These are phyloP conservation scores for Heterobasidion annosum DNA, from an alignment of 1,284 basidiomycete genomes.

Conservation along the genomic window DNA sequence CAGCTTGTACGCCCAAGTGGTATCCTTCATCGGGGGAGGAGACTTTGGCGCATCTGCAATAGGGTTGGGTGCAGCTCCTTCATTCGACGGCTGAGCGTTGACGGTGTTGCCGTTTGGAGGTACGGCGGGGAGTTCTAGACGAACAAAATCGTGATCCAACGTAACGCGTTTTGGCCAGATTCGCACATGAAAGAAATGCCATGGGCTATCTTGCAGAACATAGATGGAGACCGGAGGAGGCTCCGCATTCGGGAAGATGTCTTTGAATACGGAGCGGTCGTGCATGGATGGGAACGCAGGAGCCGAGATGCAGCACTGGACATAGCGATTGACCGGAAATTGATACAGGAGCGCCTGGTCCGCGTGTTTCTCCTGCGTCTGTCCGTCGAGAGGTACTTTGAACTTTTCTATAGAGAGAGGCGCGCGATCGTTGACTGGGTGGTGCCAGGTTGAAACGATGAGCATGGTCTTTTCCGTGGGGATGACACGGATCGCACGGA, in stretches of 20 bases:
- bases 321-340: background rate
- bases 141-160: background rate
- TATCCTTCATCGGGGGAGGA: too few species aligned
- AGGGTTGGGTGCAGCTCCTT: too few species aligned
- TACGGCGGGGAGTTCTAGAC: background rate
- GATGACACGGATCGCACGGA: background rate
- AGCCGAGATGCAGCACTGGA: background rate
- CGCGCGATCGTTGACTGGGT: background rate
- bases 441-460: background rate
- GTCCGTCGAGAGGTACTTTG: background rate
- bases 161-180: background rate
- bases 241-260: background rate
- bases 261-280: background rate
- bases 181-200: background rate
- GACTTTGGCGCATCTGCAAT: too few species aligned
- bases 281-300: background rate
- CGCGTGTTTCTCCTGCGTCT: background rate
- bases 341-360: background rate
- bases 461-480: background rate
- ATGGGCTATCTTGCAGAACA: background rate
- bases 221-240: background rate
- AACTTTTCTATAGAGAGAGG: background rate
- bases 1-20: too few species aligned
- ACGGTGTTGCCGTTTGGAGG: background rate
- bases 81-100: too few species aligned